Base-by-base conservation (phyloP, 1,139 yeast genomes). In the Spencermartinsiella ligniputridi region DNA sequence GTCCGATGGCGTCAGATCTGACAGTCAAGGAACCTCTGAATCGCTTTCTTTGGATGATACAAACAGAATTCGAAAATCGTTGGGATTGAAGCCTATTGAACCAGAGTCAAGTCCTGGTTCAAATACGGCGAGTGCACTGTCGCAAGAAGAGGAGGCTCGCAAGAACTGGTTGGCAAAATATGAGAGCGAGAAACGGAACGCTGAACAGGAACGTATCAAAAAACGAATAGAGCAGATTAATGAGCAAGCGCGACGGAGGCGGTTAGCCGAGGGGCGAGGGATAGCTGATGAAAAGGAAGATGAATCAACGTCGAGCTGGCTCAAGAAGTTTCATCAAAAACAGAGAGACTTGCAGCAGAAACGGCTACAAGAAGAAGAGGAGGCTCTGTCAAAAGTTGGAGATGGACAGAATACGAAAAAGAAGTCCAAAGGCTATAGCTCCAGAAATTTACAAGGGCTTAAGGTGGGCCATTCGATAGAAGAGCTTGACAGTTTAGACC, bases 381-480 rank as follows among this genome's bases (percentile, higher is more conserved):
- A 52, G 2, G 52, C 47, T 6, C 13, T 13, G 4, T 9, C 33
- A 9, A 12, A 11, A 11, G 22, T n/a, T 11, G 49, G 42, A 12
- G 52, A 37, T 13, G 44, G 44, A 6, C 45, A 40, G 17, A 42
- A 40, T n/a, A 17, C 15, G n/a, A 21, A 29, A 17, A n/a, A 20
- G 20, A 5, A 17, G 9, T 11, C 6, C 5, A 4, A 25, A 12
- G 16, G 13, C 15, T 60, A 56, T 20, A 49, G 58, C 2, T 47
- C 61, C 0, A 56, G 55, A 13, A 69, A 66, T 40, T 49, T 69
- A 16, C 56, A 59, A 3, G 76, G 76, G 1, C 47, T 76, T 3
- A 68, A 64, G 35, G 74, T 81, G 8, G 73, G 71, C 0, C 85
- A 79, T 57, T 65, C 62, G 35, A 43, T 67, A 3, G 56, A 60